phyloP scores from a whole-genome alignment of 2,329 filamentous ascomycete genomes.

The Fusarium bactridioides region DNA sequence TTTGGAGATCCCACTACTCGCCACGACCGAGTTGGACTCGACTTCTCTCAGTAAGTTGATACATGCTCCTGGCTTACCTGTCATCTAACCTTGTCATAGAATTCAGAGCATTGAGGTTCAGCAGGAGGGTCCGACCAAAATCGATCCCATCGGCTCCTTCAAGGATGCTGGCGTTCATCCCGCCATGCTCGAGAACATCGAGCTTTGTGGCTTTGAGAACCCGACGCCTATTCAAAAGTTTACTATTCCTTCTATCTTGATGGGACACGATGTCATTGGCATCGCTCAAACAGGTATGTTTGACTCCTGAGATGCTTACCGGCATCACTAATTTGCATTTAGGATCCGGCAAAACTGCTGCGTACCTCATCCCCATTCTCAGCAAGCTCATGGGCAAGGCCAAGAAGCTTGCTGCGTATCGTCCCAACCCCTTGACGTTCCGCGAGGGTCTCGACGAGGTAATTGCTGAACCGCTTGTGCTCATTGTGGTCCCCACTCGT shows the following conservation, averaged over 20 bases:
- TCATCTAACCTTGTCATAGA: conserved; percentile 49
- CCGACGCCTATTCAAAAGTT: conserved; percentile 92
- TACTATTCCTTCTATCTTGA: conserved; percentile 79
- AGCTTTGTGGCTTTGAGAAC: conserved; percentile 71
- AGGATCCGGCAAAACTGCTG: conserved; percentile 97
- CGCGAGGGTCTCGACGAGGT: conserved; percentile 58
- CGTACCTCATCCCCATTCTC: conserved; percentile 87
- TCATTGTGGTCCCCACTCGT: conserved; percentile 85
- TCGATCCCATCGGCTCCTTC: conserved; percentile 66
- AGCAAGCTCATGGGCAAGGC: conserved; percentile 96
- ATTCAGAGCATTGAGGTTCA: conserved; percentile 62
- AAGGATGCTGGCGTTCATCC: conserved; percentile 85
- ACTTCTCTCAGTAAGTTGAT: conserved; percentile 66
- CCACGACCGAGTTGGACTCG: conserved; percentile 60
- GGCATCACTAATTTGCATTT: conserved; percentile 5
- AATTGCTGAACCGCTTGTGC: conserved; percentile 84
- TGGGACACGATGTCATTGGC: conserved; percentile 83
- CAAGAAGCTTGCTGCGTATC: conserved; percentile 81
- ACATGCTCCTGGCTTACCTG: conserved; percentile 19
- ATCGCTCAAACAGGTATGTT: conserved; percentile 82
- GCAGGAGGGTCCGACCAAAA: conserved; percentile 64
- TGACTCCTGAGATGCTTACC: not conserved
- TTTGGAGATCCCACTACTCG: conserved; percentile 69
- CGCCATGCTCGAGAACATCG: conserved; percentile 78
- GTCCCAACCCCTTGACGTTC: conserved; percentile 71